A percentile compares a stretch with the other conserved stretches of the same genome.
Conservation (phyloP, 169 alveolate species). For the Eimeria falciformis region DNA sequence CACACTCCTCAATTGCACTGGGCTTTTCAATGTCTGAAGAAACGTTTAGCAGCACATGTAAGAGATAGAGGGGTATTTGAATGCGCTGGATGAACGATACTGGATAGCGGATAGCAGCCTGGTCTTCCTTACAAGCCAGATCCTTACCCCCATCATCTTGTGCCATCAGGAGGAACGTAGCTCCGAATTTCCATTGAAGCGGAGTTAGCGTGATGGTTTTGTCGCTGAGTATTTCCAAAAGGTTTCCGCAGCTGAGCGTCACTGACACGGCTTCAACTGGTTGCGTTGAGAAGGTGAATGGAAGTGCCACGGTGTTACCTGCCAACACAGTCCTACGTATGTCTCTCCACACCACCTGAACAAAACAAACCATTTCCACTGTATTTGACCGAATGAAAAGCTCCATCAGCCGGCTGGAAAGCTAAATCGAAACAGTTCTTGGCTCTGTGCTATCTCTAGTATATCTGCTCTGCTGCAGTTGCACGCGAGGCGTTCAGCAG, state of each 20-base stretch:
- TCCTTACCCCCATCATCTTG: slow-evolving; percentile 30
- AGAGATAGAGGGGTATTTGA: too few relatives aligned
- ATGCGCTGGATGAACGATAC: too few relatives aligned
- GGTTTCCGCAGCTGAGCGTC: slow-evolving; percentile 21
- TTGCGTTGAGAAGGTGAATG: slow-evolving; percentile 14
- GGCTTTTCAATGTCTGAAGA: not conserved
- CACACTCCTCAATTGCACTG: not conserved
- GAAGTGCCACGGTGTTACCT: not conserved
- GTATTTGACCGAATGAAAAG: too few relatives aligned
- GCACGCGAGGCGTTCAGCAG: too few relatives aligned
- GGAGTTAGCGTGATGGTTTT: slow-evolving; percentile 11
- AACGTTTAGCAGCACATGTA: not conserved
- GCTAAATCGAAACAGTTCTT: too few relatives aligned
- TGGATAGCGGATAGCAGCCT: too few relatives aligned
- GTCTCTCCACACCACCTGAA: slow-evolving; percentile 48
- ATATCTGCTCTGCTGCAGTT: too few relatives aligned
- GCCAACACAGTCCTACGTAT: slow-evolving; percentile 4
- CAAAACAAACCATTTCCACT: not conserved
- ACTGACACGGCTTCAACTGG: not conserved
- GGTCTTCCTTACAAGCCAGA: too few relatives aligned
- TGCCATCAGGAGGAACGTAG: slow-evolving; percentile 4
- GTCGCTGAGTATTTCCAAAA: slow-evolving; percentile 6
- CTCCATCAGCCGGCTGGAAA: too few relatives aligned
- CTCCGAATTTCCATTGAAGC: slow-evolving; percentile 32
- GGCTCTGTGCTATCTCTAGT: too few relatives aligned